These are phyloP conservation scores for Zoysia japonica DNA, from an alignment of 176 grass and related monocot genomes.

Conservation along the genomic window DNA sequence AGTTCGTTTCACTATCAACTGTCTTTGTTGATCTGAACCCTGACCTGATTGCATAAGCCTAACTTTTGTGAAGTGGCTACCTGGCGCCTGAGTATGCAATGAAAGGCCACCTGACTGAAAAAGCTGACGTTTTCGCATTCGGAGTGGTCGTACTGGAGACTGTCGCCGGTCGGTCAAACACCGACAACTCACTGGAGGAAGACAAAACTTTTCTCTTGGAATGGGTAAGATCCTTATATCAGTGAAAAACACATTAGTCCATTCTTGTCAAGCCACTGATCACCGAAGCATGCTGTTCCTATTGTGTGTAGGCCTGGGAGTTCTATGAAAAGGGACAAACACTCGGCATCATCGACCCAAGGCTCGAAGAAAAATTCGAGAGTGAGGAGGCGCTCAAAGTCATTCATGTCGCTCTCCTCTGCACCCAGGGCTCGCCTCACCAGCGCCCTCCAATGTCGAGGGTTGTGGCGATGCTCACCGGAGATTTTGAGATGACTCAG, in stretches of 20 bases:
- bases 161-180: conserved; percentile 52
- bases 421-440: conserved; percentile 52
- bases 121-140: conserved; percentile 63
- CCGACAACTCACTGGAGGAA: conserved; percentile 25
- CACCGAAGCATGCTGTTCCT: neutral
- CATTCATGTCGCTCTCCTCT: conserved; percentile 52
- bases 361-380: conserved; percentile 36
- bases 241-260: no score
- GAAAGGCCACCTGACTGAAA: conserved; percentile 68
- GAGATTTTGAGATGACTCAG: conserved; percentile 37
- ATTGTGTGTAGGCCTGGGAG: conserved; percentile 43
- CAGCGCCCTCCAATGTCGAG: conserved; percentile 56
- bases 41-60: neutral
- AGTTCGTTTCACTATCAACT: neutral
- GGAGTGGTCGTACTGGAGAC: conserved; percentile 54
- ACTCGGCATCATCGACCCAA: conserved; percentile 42
- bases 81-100: conserved; percentile 74
- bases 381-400: conserved; percentile 37
- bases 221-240: conserved; percentile 37
- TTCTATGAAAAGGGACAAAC: conserved; percentile 43
- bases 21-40: neutral
- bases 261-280: neutral
- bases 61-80: conserved; percentile 46
- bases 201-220: conserved; percentile 58
- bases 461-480: conserved; percentile 53